Base-by-base conservation (phyloP, 2,329 filamentous ascomycete genomes). In the Rugonectria rugulosa region DNA sequence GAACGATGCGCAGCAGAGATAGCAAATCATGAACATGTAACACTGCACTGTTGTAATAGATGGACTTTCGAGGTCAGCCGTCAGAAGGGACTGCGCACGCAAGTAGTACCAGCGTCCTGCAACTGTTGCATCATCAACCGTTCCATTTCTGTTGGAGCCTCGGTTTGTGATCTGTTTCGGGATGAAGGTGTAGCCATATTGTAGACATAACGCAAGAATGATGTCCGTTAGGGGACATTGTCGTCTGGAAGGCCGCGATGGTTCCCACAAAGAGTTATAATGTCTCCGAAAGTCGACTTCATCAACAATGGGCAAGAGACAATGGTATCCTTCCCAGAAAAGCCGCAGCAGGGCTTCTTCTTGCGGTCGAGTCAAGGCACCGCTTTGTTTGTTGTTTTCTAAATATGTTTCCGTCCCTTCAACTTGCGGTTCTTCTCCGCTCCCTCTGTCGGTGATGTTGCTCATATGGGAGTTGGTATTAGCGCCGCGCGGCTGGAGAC, bases 211-310 rank as follows among this genome's bases (percentile, higher is more conserved):
- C 0, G 81, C 81, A 14, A 84, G 64, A 27, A 83, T 68, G 20
- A 83, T 82, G 53, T 84, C 81, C 1, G 81, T 77, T 1, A 84
- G 70, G 2, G 81, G 74, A 3, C 80, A 84, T 3, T 75, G 70
- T 48, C 74, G 75, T 6, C 81, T 72, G 7, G 56, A 52, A 8
- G 55, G 50, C 10, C 62, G 54, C 8, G 61, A 45, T 1, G 60
- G 56, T 51, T 50, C 64, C 74, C 76, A 79, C 7, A 81, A 66
- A 1, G 75, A 77, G 6, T 71, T 65, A 53, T 80, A 79, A 50
- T 80, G 72, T 8, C 69, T 69, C 43, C 70, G 73, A 53, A 82
- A 81, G 27, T 77, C 75, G 4, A 62, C 55, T 55, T 80, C 77
- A 17, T 80, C 73, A 3, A 82, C 53, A 9, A 82, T 72, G 3